Conservation (phyloP, 2,329 filamentous ascomycete species). For the Aspergillus flavus region DNA sequence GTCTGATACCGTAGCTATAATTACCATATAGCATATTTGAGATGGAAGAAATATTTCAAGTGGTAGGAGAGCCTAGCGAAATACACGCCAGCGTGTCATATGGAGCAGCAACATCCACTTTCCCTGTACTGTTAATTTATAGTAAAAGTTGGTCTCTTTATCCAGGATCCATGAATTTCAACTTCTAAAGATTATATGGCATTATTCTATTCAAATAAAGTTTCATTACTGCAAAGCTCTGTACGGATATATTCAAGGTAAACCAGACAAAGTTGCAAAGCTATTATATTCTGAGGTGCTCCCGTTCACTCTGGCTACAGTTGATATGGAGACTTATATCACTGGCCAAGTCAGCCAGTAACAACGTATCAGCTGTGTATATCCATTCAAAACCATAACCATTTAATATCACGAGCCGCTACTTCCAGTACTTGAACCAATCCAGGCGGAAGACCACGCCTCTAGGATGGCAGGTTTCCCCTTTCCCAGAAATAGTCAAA, state of each 20-base stretch:
- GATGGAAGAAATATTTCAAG: neutral
- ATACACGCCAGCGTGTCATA: neutral
- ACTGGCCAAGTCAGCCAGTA: neutral
- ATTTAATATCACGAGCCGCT: neutral
- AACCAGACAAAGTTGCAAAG: neutral
- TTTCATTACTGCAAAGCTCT: neutral
- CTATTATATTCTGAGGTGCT: neutral
- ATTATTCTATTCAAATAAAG: neutral
- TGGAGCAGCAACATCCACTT: neutral
- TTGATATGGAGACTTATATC: neutral
- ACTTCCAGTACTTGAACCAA: neutral
- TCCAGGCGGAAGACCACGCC: neutral
- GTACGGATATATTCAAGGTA: neutral
- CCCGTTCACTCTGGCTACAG: neutral
- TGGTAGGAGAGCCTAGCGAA: neutral
- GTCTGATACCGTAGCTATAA: neutral
- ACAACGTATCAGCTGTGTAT: neutral
- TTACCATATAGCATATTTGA: neutral
- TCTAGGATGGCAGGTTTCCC: neutral
- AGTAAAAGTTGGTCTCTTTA: neutral
- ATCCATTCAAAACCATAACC: neutral
- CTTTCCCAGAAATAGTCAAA: neutral
- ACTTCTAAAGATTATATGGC: too few species aligned
- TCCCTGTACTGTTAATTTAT: neutral
- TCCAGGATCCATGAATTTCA: too few species aligned